Conservation (phyloP, 2,329 filamentous ascomycete species). For the Sporothrix humicola region DNA sequence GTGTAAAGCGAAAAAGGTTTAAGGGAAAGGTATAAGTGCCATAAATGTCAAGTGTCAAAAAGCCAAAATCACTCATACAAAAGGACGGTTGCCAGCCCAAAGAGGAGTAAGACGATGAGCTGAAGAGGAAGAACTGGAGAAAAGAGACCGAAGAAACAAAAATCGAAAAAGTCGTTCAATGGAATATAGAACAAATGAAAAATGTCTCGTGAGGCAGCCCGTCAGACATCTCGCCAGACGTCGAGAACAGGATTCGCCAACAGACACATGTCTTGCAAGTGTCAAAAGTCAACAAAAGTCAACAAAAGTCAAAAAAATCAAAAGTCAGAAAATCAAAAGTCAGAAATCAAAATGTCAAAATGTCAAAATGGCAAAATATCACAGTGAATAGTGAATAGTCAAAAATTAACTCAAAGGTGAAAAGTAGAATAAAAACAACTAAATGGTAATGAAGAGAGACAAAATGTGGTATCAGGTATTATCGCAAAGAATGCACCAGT, state of each 20-base stretch:
- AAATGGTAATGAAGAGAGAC: not conserved
- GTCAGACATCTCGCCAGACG: not conserved
- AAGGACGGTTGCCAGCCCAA: too few relatives aligned
- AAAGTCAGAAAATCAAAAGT: too few relatives aligned
- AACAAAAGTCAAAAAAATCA: too few relatives aligned
- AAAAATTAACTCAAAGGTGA: not conserved
- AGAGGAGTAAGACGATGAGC: too few relatives aligned
- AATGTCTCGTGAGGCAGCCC: not conserved
- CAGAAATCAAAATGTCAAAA: not conserved
- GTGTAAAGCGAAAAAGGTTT: not conserved
- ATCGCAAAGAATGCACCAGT: slow-evolving; percentile 33
- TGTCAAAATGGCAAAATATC: not conserved
- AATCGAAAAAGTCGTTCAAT: not conserved
- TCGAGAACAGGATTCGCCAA: not conserved
- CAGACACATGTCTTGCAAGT: not conserved
- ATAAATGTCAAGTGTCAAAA: too few relatives aligned
- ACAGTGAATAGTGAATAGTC: too few relatives aligned
- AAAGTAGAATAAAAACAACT: not conserved
- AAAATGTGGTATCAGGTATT: slow-evolving; percentile 29
- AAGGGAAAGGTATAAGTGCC: not conserved
- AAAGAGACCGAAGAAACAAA: not conserved
- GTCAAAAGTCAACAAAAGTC: not conserved
- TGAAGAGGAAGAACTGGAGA: not conserved
- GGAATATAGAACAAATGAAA: not conserved
- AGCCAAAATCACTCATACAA: too few relatives aligned